Conservation (phyloP, 441 rosid species). For the Kokia cookei region DNA sequence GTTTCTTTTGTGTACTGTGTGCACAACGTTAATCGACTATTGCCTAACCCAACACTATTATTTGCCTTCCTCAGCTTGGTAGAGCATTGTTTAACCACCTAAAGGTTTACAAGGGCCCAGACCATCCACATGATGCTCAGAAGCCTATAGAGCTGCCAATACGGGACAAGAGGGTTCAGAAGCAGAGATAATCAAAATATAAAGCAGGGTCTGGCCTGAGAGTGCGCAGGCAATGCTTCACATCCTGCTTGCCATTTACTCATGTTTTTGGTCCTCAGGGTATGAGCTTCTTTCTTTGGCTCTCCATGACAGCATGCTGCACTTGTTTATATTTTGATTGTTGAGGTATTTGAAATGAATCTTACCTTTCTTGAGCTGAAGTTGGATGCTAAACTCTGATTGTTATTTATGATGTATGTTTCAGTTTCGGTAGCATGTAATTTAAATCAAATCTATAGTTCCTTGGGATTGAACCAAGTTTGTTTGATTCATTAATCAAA, state of each 20-base stretch:
- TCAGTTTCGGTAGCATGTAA: constrained; percentile 1
- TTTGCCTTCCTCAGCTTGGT: constrained; percentile 66
- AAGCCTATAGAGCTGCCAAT: constrained; percentile 77
- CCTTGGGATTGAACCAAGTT: not conserved
- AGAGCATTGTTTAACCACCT: constrained; percentile 86
- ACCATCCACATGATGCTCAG: constrained; percentile 94
- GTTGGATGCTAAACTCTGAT: not conserved
- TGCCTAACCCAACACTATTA: not conserved
- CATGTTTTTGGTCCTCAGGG: not conserved
- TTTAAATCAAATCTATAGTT: not conserved
- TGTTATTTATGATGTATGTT: constrained; percentile 6
- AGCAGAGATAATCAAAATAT: constrained; percentile 27
- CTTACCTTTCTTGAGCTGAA: constrained; percentile 1
- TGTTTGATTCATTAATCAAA: not conserved
- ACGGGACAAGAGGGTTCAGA: constrained; percentile 81
- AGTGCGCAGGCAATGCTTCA: constrained; percentile 6
- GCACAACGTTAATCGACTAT: not conserved
- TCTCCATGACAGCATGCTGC: not conserved
- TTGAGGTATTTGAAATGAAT: constrained; percentile 6
- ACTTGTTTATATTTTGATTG: constrained; percentile 11
- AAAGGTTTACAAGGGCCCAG: constrained; percentile 91
- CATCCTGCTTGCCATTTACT: not conserved
- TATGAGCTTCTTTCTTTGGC: not conserved
- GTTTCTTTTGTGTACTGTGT: not conserved
- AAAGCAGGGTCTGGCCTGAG: constrained; percentile 3